Conservation (phyloP, 352 stramenopile species). For the Phytophthora nicotianae region DNA sequence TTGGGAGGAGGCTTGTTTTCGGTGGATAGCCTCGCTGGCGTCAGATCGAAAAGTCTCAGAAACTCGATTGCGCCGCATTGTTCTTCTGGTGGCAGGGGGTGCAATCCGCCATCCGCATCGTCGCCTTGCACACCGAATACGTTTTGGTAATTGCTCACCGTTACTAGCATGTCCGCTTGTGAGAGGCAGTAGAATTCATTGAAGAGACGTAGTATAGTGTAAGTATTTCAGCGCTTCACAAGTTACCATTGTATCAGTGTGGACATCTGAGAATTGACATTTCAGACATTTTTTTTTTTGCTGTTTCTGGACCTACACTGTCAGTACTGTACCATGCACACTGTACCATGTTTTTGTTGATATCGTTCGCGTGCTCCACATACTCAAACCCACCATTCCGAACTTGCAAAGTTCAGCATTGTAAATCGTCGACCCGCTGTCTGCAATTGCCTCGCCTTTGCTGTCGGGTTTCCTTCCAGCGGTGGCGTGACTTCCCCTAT, state of each 20-base stretch:
- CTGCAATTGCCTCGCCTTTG: conserved; percentile 20
- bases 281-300: too few relatives aligned
- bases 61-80: conserved; percentile 12
- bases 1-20: conserved; percentile 19
- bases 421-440: too few relatives aligned
- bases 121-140: conserved; percentile 14
- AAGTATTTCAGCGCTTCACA: too few relatives aligned
- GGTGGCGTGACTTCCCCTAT: background rate
- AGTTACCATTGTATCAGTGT: too few relatives aligned
- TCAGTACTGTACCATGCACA: too few relatives aligned
- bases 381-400: background rate
- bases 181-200: conserved; percentile 1
- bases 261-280: too few relatives aligned
- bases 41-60: conserved; percentile 29
- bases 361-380: background rate
- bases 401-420: background rate
- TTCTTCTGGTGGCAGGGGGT: background rate
- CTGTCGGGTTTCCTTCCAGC: background rate
- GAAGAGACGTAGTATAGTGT: too few relatives aligned
- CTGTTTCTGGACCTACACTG: too few relatives aligned
- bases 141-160: background rate
- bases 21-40: conserved; percentile 36
- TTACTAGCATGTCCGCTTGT: conserved; percentile 14
- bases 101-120: background rate
- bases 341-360: too few relatives aligned